Conservation (phyloP, 2,329 filamentous ascomycete species). For the Sclerotinia nivalis region DNA sequence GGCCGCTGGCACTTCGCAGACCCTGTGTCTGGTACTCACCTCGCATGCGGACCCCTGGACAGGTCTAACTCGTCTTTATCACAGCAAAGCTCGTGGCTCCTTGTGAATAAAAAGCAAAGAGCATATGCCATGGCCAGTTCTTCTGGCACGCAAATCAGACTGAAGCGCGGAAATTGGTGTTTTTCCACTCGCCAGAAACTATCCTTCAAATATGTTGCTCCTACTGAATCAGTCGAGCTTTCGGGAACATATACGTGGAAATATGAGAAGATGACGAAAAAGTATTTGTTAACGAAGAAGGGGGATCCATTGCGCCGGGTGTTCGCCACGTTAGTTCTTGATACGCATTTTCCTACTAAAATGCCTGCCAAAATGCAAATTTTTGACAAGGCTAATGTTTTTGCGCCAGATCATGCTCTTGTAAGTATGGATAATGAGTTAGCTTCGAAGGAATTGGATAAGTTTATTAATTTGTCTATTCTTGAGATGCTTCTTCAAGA, state of each 20-base stretch:
- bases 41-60: neutral
- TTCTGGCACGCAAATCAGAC: neutral
- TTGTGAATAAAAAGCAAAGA: neutral
- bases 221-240: neutral
- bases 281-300: neutral
- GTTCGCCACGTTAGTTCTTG: neutral
- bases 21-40: neutral
- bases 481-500: neutral
- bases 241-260: neutral
- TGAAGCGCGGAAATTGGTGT: neutral
- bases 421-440: neutral
- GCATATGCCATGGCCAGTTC: neutral
- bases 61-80: neutral
- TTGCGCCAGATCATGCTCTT: neutral
- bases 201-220: slow-evolving; percentile 6
- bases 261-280: neutral
- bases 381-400: neutral
- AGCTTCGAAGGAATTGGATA: neutral
- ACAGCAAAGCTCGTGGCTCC: neutral
- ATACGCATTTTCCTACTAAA: neutral
- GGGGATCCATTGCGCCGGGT: neutral
- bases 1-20: neutral
- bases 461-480: neutral
- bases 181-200: neutral
- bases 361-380: neutral